Conservation (phyloP, 306 rosid genomes). For the Trichosanthes truncata region DNA sequence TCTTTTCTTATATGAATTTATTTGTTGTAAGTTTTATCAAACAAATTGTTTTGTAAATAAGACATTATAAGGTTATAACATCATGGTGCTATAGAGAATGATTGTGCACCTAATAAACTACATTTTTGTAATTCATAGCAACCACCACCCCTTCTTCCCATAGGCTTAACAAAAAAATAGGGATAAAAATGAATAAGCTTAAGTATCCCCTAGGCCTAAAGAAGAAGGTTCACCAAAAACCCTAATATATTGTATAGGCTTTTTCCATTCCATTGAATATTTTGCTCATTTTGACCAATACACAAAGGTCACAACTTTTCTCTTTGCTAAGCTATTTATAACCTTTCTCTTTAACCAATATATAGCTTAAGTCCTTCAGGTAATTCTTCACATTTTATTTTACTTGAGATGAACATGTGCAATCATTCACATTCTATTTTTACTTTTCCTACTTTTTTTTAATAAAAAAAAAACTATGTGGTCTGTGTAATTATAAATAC, state of each 20-base stretch:
- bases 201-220: background rate
- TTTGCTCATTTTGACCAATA: background rate
- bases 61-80: too few species aligned
- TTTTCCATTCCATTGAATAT: background rate
- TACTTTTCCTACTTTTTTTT: background rate
- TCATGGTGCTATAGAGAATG: too few species aligned
- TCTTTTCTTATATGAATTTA: background rate
- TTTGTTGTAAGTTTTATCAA: too few species aligned
- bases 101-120: too few species aligned
- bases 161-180: background rate
- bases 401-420: background rate
- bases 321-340: background rate
- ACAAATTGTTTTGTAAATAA: too few species aligned
- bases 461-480: background rate
- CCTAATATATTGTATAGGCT: background rate
- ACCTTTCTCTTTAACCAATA: background rate
- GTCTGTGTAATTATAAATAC: too few species aligned
- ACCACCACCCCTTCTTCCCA: too few species aligned
- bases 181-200: background rate
- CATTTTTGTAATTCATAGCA: too few species aligned
- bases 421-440: background rate
- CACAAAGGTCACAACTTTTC: background rate
- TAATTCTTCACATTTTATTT: background rate
- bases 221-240: background rate
- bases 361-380: background rate